A percentile compares a stretch with the other conserved stretches of the same genome.
Conservation (phyloP, 2,329 filamentous ascomycete species). For the Rugonectria rugulosa region DNA sequence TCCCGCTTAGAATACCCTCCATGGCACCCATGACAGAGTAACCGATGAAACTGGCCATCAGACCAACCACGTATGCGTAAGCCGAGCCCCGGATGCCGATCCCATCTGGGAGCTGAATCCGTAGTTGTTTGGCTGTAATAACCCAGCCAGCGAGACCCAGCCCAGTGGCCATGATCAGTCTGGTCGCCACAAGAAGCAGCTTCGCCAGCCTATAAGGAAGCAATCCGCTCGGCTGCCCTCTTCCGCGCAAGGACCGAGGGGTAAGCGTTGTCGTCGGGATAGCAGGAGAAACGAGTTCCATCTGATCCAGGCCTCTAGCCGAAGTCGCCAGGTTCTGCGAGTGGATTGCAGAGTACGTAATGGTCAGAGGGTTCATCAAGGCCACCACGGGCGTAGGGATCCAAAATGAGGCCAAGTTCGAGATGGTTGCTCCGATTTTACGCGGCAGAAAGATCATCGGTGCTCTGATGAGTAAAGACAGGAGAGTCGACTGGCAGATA, state of each 20-base stretch:
- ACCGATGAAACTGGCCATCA: conserved; percentile 93
- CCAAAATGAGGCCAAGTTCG: conserved; percentile 78
- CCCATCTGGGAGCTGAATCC: conserved; percentile 63
- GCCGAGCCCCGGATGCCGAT: conserved; percentile 75
- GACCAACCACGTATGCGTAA: conserved; percentile 92
- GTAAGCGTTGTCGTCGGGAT: conserved; percentile 77
- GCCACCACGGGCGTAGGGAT: conserved; percentile 86
- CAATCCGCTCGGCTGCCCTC: conserved; percentile 62
- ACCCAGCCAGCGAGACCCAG: conserved; percentile 98
- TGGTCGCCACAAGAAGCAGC: conserved; percentile 86
- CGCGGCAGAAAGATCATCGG: conserved; percentile 85
- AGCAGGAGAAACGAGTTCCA: conserved; percentile 79
- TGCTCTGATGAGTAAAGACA: conserved; percentile 81
- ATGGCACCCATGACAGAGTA: conserved; percentile 93
- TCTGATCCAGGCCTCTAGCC: conserved; percentile 79
- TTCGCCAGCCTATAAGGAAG: conserved; percentile 91
- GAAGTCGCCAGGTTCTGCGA: conserved; percentile 82
- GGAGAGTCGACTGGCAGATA: conserved; percentile 85
- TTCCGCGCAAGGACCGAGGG: conserved; percentile 57
- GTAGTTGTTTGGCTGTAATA: conserved; percentile 82
- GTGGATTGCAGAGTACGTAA: conserved; percentile 95
- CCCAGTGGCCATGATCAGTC: conserved; percentile 88
- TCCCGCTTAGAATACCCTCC: conserved; percentile 86
- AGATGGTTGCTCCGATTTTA: conserved; percentile 69
- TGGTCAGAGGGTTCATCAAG: conserved; percentile 87